Evolutionary conservation across 108 stramenopile genomes (phyloP).

Genomic region (Aurantiochytrium sp.): DNA sequence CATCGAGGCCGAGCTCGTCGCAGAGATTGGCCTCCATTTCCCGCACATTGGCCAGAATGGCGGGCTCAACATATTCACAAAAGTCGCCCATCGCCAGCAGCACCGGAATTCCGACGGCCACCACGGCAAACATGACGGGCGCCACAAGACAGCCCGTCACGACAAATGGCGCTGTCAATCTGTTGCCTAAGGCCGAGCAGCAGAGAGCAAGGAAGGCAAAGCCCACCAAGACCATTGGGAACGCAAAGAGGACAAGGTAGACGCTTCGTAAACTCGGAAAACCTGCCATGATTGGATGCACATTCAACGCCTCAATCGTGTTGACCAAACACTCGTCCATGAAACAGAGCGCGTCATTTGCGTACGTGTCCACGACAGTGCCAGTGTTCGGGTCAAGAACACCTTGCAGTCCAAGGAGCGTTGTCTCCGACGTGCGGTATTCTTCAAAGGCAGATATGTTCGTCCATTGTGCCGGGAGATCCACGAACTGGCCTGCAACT

Average conservation of each 20-base stretch:
- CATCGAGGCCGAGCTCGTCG: neutral
- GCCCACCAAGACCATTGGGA: neutral
- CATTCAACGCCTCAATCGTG: neutral
- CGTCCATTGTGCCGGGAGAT: neutral
- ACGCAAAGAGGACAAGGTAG: neutral
- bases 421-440: neutral
- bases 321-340: neutral
- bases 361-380: neutral
- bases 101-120: neutral
- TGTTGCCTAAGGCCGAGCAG: neutral
- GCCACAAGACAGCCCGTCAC: neutral
- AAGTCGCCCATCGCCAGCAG: neutral
- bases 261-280: neutral
- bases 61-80: neutral
- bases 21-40: neutral
- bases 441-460: neutral
- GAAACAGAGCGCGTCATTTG: neutral
- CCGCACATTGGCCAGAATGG: neutral
- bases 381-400: neutral
- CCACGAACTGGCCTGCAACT: neutral
- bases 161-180: neutral
- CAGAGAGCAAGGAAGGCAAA: neutral
- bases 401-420: neutral
- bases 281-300: neutral
- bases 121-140: neutral